phyloP scores from a whole-genome alignment of 78 protist species.

The Polysphondylium violaceum region DNA sequence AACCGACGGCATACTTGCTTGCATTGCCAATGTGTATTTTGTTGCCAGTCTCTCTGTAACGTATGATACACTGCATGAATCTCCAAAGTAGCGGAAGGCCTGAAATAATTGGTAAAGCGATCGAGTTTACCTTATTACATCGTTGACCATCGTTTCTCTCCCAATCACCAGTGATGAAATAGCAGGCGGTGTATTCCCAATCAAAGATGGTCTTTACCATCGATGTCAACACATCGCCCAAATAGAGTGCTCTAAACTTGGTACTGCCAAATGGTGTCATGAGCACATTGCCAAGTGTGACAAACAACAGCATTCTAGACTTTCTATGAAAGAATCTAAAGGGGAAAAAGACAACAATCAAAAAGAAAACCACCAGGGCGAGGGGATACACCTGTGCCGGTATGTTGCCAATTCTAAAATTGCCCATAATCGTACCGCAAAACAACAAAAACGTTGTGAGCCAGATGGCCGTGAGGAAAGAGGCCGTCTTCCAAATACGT shows the following conservation, averaged over 20 bases:
- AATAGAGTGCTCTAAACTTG: slow-evolving; percentile 43
- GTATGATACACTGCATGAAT: slow-evolving; percentile 55
- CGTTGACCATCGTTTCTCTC: slow-evolving; percentile 30
- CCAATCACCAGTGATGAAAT: slow-evolving; percentile 77
- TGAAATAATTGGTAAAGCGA: slow-evolving; percentile 67
- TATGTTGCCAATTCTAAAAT: slow-evolving; percentile 11
- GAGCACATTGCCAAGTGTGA: slow-evolving; percentile 40
- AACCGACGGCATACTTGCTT: slow-evolving; percentile 78
- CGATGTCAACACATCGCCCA: slow-evolving; percentile 77
- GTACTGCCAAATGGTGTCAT: slow-evolving; percentile 74
- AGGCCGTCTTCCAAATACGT: slow-evolving; percentile 54
- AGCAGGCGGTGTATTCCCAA: slow-evolving; percentile 78
- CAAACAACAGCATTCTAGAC: slow-evolving; percentile 32
- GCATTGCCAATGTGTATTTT: slow-evolving; percentile 60
- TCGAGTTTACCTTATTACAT: slow-evolving; percentile 35
- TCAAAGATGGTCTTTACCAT: slow-evolving; percentile 78
- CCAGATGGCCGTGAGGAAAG: slow-evolving; percentile 51
- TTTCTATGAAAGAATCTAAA: slow-evolving; percentile 74
- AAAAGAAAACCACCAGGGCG: slow-evolving; percentile 56
- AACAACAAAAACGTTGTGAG: slow-evolving; percentile 36
- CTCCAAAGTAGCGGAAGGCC: slow-evolving; percentile 72
- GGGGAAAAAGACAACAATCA: slow-evolving; percentile 54
- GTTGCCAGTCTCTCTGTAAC: slow-evolving; percentile 17
- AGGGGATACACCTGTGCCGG: slow-evolving; percentile 70
- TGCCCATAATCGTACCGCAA: slow-evolving; percentile 66